A percentile compares a stretch with the other conserved stretches of the same genome.
Evolutionary conservation across 495 filamentous ascomycete genomes (phyloP).

Genomic region (Terfezia claveryi): DNA sequence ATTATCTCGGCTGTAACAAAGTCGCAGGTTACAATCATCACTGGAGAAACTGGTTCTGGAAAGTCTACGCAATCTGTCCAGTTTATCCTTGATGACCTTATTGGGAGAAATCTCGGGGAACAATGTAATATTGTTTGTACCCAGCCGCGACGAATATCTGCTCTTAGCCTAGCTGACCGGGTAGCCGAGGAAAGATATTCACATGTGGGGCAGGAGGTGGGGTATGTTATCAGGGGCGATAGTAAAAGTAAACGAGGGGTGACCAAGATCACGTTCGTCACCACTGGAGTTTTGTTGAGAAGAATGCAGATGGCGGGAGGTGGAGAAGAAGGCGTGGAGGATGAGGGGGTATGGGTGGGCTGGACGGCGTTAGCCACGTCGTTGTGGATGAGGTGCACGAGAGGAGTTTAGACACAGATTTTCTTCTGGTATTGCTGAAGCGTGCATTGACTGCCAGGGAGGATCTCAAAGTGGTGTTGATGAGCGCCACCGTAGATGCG

Average conservation of each 20-base stretch:
- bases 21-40: constrained; percentile 83
- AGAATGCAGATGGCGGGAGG: constrained; percentile 41
- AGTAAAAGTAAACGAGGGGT: constrained; percentile 40
- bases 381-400: constrained; percentile 97
- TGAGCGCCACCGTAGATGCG: constrained; percentile 93
- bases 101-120: constrained; percentile 47
- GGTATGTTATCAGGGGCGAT: constrained; percentile 87
- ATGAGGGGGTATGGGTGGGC: constrained; percentile 41
- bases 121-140: constrained; percentile 87
- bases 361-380: constrained; percentile 81
- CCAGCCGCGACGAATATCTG: constrained; percentile 84
- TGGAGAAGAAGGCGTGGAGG: constrained; percentile 42
- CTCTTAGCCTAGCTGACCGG: constrained; percentile 77
- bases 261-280: constrained; percentile 89
- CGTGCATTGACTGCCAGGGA: constrained; percentile 54
- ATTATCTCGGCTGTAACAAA: constrained; percentile 50
- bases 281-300: constrained; percentile 83
- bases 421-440: constrained; percentile 69
- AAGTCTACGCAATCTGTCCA: constrained; percentile 96
- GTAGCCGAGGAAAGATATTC: constrained; percentile 81
- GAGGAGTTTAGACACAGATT: constrained; percentile 84
- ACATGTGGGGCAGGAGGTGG: constrained; percentile 65
- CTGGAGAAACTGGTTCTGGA: constrained; percentile 87
- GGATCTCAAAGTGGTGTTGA: constrained; percentile 83
- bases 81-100: constrained; percentile 84